Base-by-base conservation (phyloP, 1,139 yeast genomes). In the Spathaspora sp. region DNA sequence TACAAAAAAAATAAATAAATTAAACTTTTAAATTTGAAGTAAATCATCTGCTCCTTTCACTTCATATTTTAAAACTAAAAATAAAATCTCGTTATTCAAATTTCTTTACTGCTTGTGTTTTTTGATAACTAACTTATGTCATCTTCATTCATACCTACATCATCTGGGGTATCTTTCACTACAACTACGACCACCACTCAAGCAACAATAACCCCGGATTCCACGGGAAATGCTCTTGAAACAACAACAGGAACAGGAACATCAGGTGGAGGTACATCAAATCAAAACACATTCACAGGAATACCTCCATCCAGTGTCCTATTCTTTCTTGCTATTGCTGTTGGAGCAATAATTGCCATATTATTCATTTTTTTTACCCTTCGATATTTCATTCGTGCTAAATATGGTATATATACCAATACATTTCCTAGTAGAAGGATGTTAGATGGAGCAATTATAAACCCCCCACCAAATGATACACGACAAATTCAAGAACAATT, bases 301-400 rank as follows among this genome's bases (percentile, higher is more conserved):
- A 27, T 27, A 27, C 31, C 31, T 17, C 86, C 86, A 1, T 80
- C 86, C 1, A 80, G 86, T 2, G 80, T 81, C 20, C 63, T 83
- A 31, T 82, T 83, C 63, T 81, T 81, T 60, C 64, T 82, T 23
- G 87, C 88, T 0, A 68, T 83, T 37, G 78, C 83, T 0, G 79
- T 81, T n/a, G 88, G 87, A 6, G 76, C 80, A 9, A 58, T 75
- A 36, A 80, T 82, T 45, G 85, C 86, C 8, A 29, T 71, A 0
- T 60, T 80, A 31, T 81, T 83, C 55, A 55, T 81, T 10, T 81
- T 80, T 61, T 81, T 83, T 67, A 80, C 87, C 25, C 56, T 79
- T 44, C 64, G 86, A 44, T 82, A 82, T 62, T 77, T 82, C 53
- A 70, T 82, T 4, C 65, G 87, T 43, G 70, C 84, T 9, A 73